A percentile compares a stretch with the other conserved stretches of the same genome.
These are phyloP conservation scores for Kandelia obovata DNA, from an alignment of 345 rosid genomes.

Conservation along the genomic window DNA sequence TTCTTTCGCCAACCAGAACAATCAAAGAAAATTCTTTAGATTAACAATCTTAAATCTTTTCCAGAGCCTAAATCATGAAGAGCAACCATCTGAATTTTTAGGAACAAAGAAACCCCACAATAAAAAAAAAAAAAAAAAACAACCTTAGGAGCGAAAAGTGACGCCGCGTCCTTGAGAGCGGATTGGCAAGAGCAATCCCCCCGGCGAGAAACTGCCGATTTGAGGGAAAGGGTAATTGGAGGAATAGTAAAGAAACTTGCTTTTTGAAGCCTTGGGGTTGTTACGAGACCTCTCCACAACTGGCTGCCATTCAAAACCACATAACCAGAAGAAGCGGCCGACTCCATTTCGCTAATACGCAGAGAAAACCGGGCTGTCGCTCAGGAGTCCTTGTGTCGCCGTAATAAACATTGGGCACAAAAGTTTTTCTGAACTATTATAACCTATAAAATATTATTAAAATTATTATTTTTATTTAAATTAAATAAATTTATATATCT, in stretches of 20 bases:
- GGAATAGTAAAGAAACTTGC: background rate
- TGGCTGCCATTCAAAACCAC: constrained; percentile 20
- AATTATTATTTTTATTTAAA: too few species aligned
- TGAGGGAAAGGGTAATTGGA: constrained; percentile 28
- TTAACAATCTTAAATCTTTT: background rate
- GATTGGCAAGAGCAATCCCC: constrained; percentile 25
- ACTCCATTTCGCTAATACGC: constrained; percentile 12
- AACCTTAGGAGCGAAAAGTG: constrained; percentile 8
- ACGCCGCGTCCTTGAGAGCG: constrained; percentile 21
- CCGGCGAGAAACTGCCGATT: constrained; percentile 12
- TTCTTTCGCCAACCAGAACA: constrained; percentile 31
- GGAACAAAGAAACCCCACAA: background rate
- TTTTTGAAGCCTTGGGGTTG: background rate
- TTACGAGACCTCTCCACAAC: background rate
- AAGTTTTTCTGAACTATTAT: too few species aligned
- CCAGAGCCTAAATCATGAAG: too few species aligned
- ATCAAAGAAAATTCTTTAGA: background rate
- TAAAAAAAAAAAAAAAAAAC: background rate
- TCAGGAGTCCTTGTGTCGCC: too few species aligned
- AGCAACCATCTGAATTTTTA: too few species aligned
- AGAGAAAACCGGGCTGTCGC: too few species aligned
- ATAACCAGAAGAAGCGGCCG: constrained; percentile 12
- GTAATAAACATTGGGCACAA: too few species aligned
- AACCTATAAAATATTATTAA: too few species aligned
- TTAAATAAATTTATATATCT: too few species aligned